These are phyloP conservation scores for Pseudoscleropodium purum DNA, from an alignment of 225 moss, liverwort and hornwort species.

Conservation along the genomic window DNA sequence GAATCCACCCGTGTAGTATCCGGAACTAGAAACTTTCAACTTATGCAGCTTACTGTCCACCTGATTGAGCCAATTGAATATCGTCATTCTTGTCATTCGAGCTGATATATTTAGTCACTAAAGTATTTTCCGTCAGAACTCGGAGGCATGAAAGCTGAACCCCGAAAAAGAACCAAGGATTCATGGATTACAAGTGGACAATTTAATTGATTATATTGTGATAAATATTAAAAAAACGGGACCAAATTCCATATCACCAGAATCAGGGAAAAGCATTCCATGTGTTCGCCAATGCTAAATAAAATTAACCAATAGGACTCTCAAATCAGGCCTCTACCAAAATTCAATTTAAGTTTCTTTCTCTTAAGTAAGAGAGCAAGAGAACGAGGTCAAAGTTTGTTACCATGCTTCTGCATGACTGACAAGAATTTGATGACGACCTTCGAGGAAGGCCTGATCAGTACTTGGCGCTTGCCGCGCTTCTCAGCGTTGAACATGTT, in stretches of 20 bases:
- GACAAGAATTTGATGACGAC: conserved; percentile 83
- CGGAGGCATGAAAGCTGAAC: not conserved
- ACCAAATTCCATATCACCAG: not conserved
- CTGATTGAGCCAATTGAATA: not conserved
- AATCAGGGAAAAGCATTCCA: not conserved
- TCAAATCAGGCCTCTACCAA: not conserved
- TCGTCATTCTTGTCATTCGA: not conserved
- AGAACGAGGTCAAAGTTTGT: not conserved
- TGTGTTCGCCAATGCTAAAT: not conserved
- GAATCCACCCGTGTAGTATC: not conserved
- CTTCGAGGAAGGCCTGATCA: conserved; percentile 76
- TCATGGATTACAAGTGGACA: not conserved
- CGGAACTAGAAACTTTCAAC: not conserved
- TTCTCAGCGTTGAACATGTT: conserved; percentile 96
- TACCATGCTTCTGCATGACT: conserved; percentile 93
- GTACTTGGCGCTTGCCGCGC: conserved; percentile 84
- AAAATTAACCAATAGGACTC: not conserved
- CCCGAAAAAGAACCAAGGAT: not conserved
- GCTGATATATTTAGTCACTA: not conserved
- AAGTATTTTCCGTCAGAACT: not conserved
- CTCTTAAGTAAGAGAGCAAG: not conserved
- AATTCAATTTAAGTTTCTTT: not conserved
- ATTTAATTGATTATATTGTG: not conserved
- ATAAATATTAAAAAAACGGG: no score
- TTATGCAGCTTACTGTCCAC: not conserved